These are phyloP conservation scores for Metarhizium humberi DNA, from an alignment of 2,329 filamentous ascomycete species.

Conservation along the genomic window DNA sequence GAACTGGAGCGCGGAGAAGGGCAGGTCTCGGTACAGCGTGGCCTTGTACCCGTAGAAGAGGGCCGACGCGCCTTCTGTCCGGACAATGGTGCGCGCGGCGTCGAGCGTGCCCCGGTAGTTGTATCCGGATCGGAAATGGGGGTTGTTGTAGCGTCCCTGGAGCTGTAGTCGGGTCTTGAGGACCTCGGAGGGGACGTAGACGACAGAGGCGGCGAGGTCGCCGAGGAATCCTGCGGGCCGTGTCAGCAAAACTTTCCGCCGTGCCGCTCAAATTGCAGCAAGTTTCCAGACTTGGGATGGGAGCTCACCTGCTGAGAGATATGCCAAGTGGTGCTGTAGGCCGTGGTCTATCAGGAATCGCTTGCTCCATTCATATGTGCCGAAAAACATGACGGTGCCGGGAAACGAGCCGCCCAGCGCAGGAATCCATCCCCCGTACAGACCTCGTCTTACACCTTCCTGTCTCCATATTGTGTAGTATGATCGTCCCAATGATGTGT, in stretches of 20 bases:
- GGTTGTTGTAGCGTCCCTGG: constrained; percentile 92
- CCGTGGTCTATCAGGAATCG: constrained; percentile 77
- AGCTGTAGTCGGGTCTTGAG: constrained; percentile 95
- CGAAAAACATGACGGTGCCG: constrained; percentile 91
- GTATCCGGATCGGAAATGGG: constrained; percentile 86
- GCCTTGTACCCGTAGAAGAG: constrained; percentile 97
- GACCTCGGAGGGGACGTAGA: constrained; percentile 96
- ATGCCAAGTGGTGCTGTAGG: constrained; percentile 72
- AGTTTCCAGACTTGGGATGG: background rate
- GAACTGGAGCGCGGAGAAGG: constrained; percentile 93
- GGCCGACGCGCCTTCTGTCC: constrained; percentile 71
- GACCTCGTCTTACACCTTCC: constrained; percentile 74
- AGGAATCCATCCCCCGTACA: constrained; percentile 91
- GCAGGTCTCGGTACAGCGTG: constrained; percentile 86
- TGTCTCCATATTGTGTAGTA: constrained; percentile 91
- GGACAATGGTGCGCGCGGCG: constrained; percentile 76
- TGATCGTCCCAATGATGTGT: constrained; percentile 79
- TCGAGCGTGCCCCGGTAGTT: constrained; percentile 85
- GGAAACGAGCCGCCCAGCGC: constrained; percentile 88
- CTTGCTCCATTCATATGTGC: constrained; percentile 93
- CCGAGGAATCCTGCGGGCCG: constrained; percentile 66
- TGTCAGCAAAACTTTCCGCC: background rate
- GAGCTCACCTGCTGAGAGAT: constrained; percentile 66
- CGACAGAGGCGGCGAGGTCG: constrained; percentile 80
- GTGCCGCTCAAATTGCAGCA: too few relatives aligned